A percentile compares a stretch with the other conserved stretches of the same genome.
phyloP scores from a whole-genome alignment of 2,329 filamentous ascomycete genomes.

The Calonectria multiphialidica region DNA sequence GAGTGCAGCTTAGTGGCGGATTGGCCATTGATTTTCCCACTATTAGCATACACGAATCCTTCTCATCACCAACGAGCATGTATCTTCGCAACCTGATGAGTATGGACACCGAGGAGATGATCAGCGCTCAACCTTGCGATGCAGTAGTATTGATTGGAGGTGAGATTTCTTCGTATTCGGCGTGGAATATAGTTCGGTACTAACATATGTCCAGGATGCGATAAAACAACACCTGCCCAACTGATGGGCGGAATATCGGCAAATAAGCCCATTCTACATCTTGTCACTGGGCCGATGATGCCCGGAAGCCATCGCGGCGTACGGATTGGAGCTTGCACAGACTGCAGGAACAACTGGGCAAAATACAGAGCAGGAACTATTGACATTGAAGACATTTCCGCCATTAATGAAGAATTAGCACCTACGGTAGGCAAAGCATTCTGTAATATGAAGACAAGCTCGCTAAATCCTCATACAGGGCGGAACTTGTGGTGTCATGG shows the following conservation, averaged over 20 bases:
- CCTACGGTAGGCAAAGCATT: background rate
- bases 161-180: background rate
- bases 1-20: background rate
- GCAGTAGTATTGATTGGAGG: background rate
- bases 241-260: background rate
- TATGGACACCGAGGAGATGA: constrained; percentile 1
- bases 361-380: background rate
- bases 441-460: too few species aligned
- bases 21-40: background rate
- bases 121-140: background rate
- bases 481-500: background rate
- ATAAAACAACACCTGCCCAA: background rate
- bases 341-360: background rate
- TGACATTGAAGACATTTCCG: background rate
- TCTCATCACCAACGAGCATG: background rate
- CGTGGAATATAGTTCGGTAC: background rate
- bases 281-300: background rate
- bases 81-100: background rate
- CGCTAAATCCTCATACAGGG: background rate
- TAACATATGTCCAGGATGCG: background rate
- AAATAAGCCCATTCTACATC: background rate
- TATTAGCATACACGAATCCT: background rate
- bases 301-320: background rate
- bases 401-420: background rate
- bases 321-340: background rate